phyloP scores from a whole-genome alignment of 179 eudicot species.

The Spinacia oleracea region DNA sequence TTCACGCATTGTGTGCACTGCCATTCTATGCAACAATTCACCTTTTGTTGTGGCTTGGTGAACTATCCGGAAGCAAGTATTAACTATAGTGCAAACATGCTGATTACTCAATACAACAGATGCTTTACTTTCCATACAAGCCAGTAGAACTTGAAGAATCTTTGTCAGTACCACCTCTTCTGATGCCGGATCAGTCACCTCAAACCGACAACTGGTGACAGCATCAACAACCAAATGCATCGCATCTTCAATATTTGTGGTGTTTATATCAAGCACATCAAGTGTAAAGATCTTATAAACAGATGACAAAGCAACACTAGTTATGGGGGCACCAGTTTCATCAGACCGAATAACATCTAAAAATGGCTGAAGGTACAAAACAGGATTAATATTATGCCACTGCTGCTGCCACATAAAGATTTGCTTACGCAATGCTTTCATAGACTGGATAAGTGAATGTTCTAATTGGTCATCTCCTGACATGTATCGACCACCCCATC shows the following conservation, averaged over 20 bases:
- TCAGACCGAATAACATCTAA: slow-evolving; percentile 76
- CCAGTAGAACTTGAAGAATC: slow-evolving; percentile 75
- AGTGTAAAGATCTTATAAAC: slow-evolving; percentile 67
- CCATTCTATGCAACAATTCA: slow-evolving; percentile 74
- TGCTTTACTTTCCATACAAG: slow-evolving; percentile 78
- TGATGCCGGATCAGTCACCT: slow-evolving; percentile 80
- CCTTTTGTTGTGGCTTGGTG: slow-evolving; percentile 80
- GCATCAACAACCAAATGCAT: slow-evolving; percentile 71
- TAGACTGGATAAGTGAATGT: slow-evolving; percentile 61
- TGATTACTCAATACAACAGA: slow-evolving; percentile 64
- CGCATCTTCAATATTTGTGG: slow-evolving; percentile 59
- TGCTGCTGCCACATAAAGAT: slow-evolving; percentile 62
- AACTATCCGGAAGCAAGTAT: slow-evolving; percentile 71
- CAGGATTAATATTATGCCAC: slow-evolving; percentile 60
- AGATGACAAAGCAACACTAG: slow-evolving; percentile 76
- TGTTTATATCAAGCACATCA: slow-evolving; percentile 51
- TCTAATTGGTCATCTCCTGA: slow-evolving; percentile 70
- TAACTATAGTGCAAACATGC: slow-evolving; percentile 76
- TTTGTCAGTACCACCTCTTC: slow-evolving; percentile 76
- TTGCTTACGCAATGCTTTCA: slow-evolving; percentile 65
- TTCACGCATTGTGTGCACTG: slow-evolving; percentile 83
- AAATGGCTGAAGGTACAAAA: slow-evolving; percentile 64
- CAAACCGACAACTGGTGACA: slow-evolving; percentile 77
- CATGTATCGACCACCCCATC: slow-evolving; percentile 71
- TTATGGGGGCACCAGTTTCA: slow-evolving; percentile 78